A percentile compares a stretch with the other conserved stretches of the same genome.
These are phyloP conservation scores for Nepenthes gracilis DNA, from an alignment of 148 eudicot species.

Conservation along the genomic window DNA sequence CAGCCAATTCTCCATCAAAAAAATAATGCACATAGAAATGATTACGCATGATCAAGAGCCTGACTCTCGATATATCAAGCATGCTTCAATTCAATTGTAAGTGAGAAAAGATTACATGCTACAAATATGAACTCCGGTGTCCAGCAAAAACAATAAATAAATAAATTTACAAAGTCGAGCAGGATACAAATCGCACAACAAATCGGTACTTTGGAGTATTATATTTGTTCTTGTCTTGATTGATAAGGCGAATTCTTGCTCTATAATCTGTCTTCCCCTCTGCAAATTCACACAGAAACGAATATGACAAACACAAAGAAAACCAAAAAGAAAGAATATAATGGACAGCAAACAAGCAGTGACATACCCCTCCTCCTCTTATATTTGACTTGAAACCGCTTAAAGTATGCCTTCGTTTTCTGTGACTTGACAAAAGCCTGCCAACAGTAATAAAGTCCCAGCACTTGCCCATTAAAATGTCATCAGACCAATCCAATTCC, in stretches of 20 bases:
- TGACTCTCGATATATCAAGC: too few relatives aligned
- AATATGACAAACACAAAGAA: background rate
- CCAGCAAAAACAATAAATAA: background rate
- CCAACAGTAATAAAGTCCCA: background rate
- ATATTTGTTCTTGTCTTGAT: constrained; percentile 88
- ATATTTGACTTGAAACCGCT: constrained; percentile 66
- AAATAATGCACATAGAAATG: too few relatives aligned
- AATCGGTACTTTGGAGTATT: constrained; percentile 78
- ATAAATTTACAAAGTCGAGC: constrained; percentile 4
- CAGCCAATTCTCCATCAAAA: too few relatives aligned
- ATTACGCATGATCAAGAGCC: too few relatives aligned
- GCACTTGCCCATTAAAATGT: too few relatives aligned
- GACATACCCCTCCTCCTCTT: constrained; percentile 72
- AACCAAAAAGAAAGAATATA: background rate
- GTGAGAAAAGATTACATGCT: background rate
- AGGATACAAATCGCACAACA: constrained; percentile 75
- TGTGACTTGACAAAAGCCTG: constrained; percentile 60
- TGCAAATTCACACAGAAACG: constrained; percentile 7
- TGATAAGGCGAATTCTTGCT: constrained; percentile 64
- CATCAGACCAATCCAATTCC: too few relatives aligned
- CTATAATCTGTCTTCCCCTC: constrained; percentile 95
- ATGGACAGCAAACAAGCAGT: background rate
- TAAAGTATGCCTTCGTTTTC: constrained; percentile 54
- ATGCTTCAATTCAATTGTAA: too few relatives aligned
- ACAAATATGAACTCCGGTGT: background rate